These are phyloP conservation scores for Peronospora tabacina DNA, from an alignment of 352 stramenopile genomes.

Conservation along the genomic window DNA sequence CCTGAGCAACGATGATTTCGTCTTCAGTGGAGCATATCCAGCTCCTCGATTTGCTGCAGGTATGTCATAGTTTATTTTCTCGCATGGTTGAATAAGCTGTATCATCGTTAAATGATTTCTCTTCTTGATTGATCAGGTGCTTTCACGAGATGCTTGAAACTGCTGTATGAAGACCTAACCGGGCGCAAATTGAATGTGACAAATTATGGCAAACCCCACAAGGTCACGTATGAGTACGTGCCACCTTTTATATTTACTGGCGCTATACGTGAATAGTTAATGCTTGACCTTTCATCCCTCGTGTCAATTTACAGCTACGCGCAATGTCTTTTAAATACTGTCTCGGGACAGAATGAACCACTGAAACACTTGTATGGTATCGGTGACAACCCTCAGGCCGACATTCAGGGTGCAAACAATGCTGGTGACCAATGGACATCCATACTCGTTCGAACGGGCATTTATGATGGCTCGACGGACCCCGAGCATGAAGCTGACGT, in stretches of 20 bases:
- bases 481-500: slow-evolving; percentile 64
- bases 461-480: slow-evolving; percentile 59
- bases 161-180: slow-evolving; percentile 66
- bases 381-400: slow-evolving; percentile 80
- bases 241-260: background rate
- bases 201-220: slow-evolving; percentile 81
- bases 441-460: slow-evolving; percentile 81
- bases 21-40: slow-evolving; percentile 80
- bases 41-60: slow-evolving; percentile 80
- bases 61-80: slow-evolving; percentile 7
- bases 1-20: slow-evolving; percentile 84
- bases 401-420: slow-evolving; percentile 85
- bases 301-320: slow-evolving; percentile 40
- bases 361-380: slow-evolving; percentile 80
- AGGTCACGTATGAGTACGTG: slow-evolving; percentile 74
- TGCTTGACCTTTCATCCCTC: background rate
- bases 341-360: slow-evolving; percentile 31
- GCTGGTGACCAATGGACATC: slow-evolving; percentile 76
- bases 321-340: slow-evolving; percentile 55
- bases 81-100: background rate
- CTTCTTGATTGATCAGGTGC: slow-evolving; percentile 28
- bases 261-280: background rate
- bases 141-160: slow-evolving; percentile 67
- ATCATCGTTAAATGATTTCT: background rate
- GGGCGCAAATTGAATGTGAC: slow-evolving; percentile 58